A percentile compares a stretch with the other conserved stretches of the same genome.
These are phyloP conservation scores for Pseudogymnoascus sp. DNA, from an alignment of 2,329 filamentous ascomycete species.

Conservation along the genomic window DNA sequence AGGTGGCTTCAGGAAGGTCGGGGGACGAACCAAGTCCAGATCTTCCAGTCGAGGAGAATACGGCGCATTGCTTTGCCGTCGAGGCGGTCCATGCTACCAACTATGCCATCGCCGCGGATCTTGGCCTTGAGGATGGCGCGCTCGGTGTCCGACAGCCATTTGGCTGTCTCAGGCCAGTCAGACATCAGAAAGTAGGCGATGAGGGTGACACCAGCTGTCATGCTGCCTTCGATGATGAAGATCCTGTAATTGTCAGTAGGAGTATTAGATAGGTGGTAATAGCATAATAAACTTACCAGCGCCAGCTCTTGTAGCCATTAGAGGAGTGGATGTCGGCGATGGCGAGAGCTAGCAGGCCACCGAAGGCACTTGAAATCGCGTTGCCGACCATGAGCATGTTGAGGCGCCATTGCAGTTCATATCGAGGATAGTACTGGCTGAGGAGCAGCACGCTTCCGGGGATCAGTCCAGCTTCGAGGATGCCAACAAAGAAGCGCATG, in stretches of 20 bases:
- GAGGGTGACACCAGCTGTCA: conserved; percentile 34
- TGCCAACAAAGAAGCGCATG: conserved; percentile 29
- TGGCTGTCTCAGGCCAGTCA: conserved; percentile 12
- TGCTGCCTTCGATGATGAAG: conserved; percentile 43
- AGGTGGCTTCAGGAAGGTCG: conserved; percentile 42
- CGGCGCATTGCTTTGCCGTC: conserved; percentile 11
- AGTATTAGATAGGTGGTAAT: neutral
- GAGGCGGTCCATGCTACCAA: conserved; percentile 47
- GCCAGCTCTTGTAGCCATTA: conserved; percentile 51
- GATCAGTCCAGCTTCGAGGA: conserved; percentile 34
- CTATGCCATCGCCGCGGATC: conserved; percentile 38
- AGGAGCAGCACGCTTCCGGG: conserved; percentile 31
- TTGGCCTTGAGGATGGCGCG: conserved; percentile 28
- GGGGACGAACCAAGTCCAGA: conserved; percentile 26
- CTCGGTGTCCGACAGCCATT: conserved; percentile 30
- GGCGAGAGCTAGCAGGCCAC: conserved; percentile 17
- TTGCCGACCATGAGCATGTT: conserved; percentile 38
- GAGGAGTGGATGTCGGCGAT: conserved; percentile 60
- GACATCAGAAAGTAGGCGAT: conserved; percentile 33
- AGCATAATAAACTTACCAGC: conserved; percentile 36
- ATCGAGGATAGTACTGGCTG: conserved; percentile 40
- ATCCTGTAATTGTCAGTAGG: conserved; percentile 35
- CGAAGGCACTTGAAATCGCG: conserved; percentile 20
- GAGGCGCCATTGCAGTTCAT: conserved; percentile 41
- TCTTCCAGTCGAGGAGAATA: conserved; percentile 31